Base-by-base conservation (phyloP, 495 filamentous ascomycete genomes). In the Trichocladium uniseriatum region DNA sequence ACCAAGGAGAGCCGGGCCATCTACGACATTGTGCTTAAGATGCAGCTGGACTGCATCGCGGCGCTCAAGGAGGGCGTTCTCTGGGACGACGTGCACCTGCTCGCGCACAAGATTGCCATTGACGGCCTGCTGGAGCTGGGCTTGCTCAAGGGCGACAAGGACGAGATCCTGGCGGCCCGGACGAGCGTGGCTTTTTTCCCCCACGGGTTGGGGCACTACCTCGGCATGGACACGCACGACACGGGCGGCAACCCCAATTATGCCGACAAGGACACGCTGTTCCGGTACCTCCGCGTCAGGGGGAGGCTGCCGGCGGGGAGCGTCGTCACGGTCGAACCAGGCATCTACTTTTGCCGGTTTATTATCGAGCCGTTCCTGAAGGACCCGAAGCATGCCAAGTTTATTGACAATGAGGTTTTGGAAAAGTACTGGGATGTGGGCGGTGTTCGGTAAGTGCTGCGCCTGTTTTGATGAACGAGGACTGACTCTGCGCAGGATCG, bases 191-290 rank as follows among this genome's bases (percentile, higher is more conserved):
- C 89, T 6, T 96, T 96, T 71, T 85, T 95, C 62, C 90, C 90
- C 5, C 90, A 96, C 61, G 90, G 90, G 6, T 72, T 96, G 5
- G 90, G 90, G 0, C 89, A 96, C 62, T 91, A 94, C 57, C 72
- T 96, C 8, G 90, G 90, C 42, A 86, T 96, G 84, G 90, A 96
- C 65, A 94, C 88, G 6, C 90, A 96, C 68, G 90, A 96, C 60
- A 86, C 83, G 1, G 90, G 89, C 49, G 90, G 89, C 16, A 80
- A 92, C 62, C 76, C 89, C 2, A 86, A 95, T 63, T 94, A 95
- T 54, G 71, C 70, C 35, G 94, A 97, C 58, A 68, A 72, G 54
- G 90, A 99, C 65, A 63, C 79, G 36, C 84, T 96, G 78, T 95
- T 92, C 64, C 73, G 74, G 20, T 95, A 94, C 55, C 68, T 99